A percentile compares a stretch with the other conserved stretches of the same genome.
Evolutionary conservation across 2,329 filamentous ascomycete species (phyloP).

Genomic region (Colletotrichum caudatum): DNA sequence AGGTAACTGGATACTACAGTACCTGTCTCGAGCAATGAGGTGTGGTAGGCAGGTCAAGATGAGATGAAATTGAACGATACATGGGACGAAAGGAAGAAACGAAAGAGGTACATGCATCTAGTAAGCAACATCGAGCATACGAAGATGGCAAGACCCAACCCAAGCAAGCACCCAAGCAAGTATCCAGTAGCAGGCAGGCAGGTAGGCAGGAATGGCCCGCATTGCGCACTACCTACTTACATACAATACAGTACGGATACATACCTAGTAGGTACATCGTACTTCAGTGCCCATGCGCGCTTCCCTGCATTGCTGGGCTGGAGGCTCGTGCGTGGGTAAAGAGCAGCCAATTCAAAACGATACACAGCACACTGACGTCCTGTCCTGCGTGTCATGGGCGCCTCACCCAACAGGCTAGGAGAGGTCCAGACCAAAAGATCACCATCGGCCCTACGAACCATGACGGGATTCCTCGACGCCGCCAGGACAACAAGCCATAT

Average conservation of each 20-base stretch:
- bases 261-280: not conserved
- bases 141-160: not conserved
- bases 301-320: not conserved
- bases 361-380: not conserved
- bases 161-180: too few species aligned
- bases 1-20: not conserved
- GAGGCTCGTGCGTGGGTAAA: conserved; percentile 12
- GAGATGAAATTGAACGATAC: conserved; percentile 27
- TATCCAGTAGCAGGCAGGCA: too few species aligned
- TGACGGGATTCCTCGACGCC: conserved; percentile 1
- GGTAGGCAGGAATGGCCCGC: conserved; percentile 6
- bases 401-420: conserved; percentile 8
- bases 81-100: conserved; percentile 22
- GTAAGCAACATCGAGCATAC: not conserved
- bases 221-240: not conserved
- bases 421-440: conserved; percentile 1
- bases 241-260: too few species aligned
- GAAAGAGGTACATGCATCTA: not conserved
- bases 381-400: conserved; percentile 14
- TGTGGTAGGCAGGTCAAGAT: conserved; percentile 6
- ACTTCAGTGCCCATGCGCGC: not conserved
- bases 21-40: conserved; percentile 12
- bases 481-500: not conserved
- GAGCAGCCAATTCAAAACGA: not conserved
- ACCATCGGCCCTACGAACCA: conserved; percentile 3